phyloP scores from a whole-genome alignment of 2,329 filamentous ascomycete species.

The Fonsecaea multimorphosa region DNA sequence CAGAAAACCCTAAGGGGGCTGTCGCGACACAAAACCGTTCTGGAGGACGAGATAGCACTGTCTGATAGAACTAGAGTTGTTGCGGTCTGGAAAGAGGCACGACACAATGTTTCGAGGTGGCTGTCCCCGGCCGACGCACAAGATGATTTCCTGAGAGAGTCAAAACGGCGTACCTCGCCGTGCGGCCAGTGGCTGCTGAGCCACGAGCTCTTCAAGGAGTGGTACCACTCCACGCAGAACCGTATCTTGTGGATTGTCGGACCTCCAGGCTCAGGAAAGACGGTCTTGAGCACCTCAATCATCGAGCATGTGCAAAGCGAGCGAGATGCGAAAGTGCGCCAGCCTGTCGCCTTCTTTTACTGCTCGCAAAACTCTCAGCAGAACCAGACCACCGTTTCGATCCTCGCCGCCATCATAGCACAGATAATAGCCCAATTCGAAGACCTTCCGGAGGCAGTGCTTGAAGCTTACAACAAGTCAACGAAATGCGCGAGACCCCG shows the following conservation, averaged over 20 bases:
- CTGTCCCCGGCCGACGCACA: neutral
- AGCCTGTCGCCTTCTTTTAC: neutral
- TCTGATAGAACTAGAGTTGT: neutral
- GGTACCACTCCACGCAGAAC: neutral
- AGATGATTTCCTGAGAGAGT: neutral
- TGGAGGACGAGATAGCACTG: neutral
- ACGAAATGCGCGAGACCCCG: neutral
- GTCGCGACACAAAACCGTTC: neutral
- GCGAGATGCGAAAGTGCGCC: neutral
- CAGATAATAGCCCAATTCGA: neutral
- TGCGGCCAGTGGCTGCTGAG: neutral
- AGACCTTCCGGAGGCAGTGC: neutral
- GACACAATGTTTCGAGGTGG: neutral
- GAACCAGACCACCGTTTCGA: neutral
- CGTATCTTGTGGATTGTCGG: conserved; percentile 53
- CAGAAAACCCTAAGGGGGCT: neutral
- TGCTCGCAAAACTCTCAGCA: neutral
- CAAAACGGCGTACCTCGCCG: neutral
- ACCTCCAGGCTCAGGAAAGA: conserved; percentile 96
- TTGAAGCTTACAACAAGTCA: neutral
- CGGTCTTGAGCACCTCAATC: conserved; percentile 70
- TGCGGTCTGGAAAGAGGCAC: neutral
- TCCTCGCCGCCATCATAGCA: neutral
- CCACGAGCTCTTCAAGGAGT: neutral
- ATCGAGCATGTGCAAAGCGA: neutral